Evolutionary conservation across 176 grass and related monocot genomes (phyloP).

Genomic region (Neostapfia colusana): DNA sequence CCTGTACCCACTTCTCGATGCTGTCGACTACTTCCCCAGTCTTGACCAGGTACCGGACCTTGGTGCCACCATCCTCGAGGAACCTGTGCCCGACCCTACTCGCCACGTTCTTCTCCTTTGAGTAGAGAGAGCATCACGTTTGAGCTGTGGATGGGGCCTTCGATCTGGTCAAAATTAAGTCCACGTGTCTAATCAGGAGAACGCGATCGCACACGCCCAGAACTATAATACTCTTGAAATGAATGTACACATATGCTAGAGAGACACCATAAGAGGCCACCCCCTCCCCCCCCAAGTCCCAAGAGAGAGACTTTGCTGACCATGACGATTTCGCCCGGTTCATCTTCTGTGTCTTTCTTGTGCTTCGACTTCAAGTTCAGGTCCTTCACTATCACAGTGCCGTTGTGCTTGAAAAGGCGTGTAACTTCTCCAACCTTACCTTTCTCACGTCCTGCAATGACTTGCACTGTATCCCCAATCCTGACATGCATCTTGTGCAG

Average conservation of each 20-base stretch:
- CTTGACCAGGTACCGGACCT: constrained; percentile 82
- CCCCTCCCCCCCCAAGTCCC: no score
- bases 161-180: constrained; percentile 52
- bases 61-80: constrained; percentile 79
- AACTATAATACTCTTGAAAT: no score
- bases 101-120: constrained; percentile 73
- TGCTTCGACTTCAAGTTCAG: constrained; percentile 98
- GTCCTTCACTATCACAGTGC: constrained; percentile 82
- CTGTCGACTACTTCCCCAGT: constrained; percentile 83
- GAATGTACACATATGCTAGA: no score
- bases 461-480: constrained; percentile 79
- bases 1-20: constrained; percentile 67
- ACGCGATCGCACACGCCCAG: not conserved
- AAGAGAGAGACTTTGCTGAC: constrained; percentile 42
- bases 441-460: constrained; percentile 86
- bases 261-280: not conserved
- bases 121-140: constrained; percentile 97
- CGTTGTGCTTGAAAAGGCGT: constrained; percentile 78
- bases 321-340: constrained; percentile 85
- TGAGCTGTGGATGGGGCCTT: constrained; percentile 93
- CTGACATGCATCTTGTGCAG: constrained; percentile 96
- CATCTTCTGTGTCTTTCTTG: constrained; percentile 82
- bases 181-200: not conserved
- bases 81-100: constrained; percentile 85
- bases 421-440: constrained; percentile 84